Conservation (phyloP, 345 rosid genomes). For the Salix udensis region DNA sequence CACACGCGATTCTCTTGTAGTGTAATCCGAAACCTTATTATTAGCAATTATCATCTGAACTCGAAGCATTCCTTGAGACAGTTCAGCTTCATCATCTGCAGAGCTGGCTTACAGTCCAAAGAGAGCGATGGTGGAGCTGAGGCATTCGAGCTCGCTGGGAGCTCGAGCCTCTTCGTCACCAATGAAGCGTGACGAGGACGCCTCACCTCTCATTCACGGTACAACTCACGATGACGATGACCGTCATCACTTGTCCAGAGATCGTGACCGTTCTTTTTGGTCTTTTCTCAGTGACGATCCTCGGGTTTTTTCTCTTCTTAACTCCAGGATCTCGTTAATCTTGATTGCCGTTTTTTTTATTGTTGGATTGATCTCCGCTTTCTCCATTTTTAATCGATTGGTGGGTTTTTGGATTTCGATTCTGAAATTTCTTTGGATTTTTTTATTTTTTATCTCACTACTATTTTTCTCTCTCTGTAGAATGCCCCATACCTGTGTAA, state of each 20-base stretch:
- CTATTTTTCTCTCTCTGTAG: constrained; percentile 31
- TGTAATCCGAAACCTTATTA: too few species aligned
- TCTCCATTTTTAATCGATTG: constrained; percentile 57
- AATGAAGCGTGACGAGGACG: constrained; percentile 73
- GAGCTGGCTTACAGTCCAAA: constrained; percentile 41
- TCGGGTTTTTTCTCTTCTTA: constrained; percentile 55
- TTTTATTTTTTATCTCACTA: neutral
- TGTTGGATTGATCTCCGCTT: constrained; percentile 66
- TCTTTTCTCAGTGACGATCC: constrained; percentile 68
- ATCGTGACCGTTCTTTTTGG: constrained; percentile 85
- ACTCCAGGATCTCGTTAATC: constrained; percentile 50
- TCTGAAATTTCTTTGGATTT: neutral
- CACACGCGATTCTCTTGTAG: too few species aligned
- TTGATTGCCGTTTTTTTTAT: constrained; percentile 44
- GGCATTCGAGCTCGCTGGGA: constrained; percentile 90
- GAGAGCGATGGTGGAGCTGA: constrained; percentile 84
- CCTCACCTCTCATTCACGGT: constrained; percentile 73
- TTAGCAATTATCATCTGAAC: neutral
- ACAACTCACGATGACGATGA: constrained; percentile 41
- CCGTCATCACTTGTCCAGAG: constrained; percentile 41
- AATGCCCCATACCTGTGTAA: constrained; percentile 86
- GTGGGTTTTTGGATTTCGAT: constrained; percentile 36
- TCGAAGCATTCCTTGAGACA: neutral
- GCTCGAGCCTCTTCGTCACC: constrained; percentile 84
- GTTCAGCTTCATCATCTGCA: neutral